A percentile compares a stretch with the other conserved stretches of the same genome.
These are phyloP conservation scores for Trichoderma arundinaceum DNA, from an alignment of 2,329 filamentous ascomycete genomes.

Conservation along the genomic window DNA sequence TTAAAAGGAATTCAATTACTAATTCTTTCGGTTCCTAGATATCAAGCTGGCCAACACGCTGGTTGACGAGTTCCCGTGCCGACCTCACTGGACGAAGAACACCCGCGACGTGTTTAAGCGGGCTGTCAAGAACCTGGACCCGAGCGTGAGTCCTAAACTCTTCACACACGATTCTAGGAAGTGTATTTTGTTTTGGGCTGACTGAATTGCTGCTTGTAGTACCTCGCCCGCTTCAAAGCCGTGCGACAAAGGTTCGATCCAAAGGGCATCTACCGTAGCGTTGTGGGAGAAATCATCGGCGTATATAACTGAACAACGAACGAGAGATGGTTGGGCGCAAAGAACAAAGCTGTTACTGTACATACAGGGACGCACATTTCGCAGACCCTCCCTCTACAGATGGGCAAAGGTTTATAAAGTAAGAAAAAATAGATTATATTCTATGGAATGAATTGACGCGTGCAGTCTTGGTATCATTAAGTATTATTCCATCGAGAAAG, in stretches of 20 bases:
- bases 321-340: background rate
- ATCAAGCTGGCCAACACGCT: conserved; percentile 53
- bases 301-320: conserved; percentile 42
- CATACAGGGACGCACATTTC: background rate
- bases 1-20: background rate
- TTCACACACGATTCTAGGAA: no score
- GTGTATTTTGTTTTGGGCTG: background rate
- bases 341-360: background rate
- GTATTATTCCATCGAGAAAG: conserved; percentile 18
- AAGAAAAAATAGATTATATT: background rate
- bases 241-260: conserved; percentile 56
- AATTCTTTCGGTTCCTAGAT: conserved; percentile 39
- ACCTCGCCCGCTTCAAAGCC: conserved; percentile 55
- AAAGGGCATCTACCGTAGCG: conserved; percentile 53
- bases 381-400: background rate
- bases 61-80: conserved; percentile 56
- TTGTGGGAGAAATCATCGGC: conserved; percentile 56
- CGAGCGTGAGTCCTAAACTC: conserved; percentile 42
- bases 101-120: conserved; percentile 54
- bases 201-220: conserved; percentile 34
- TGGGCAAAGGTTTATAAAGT: background rate
- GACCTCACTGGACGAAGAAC: conserved; percentile 62
- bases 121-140: conserved; percentile 54
- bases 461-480: conserved; percentile 23
- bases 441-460: conserved; percentile 21